Evolutionary conservation across 2,329 filamentous ascomycete species (phyloP).

Genomic region (Thielaviopsis cerberus): DNA sequence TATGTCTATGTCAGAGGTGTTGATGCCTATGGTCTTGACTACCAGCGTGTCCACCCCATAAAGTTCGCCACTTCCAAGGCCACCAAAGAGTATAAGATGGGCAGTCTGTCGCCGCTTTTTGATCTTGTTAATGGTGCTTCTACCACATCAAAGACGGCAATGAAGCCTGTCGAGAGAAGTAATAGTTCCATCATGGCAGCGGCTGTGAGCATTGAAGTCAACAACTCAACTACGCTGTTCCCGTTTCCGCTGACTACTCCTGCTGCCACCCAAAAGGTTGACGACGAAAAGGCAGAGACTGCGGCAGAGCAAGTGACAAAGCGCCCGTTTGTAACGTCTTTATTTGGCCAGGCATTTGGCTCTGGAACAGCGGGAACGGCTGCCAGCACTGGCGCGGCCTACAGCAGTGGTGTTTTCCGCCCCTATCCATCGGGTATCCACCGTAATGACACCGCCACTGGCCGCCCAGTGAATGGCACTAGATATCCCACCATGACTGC

Average conservation of each 20-base stretch:
- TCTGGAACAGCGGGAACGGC: not conserved
- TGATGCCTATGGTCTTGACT: slow-evolving; percentile 2
- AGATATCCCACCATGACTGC: not conserved
- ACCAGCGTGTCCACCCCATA: slow-evolving; percentile 9
- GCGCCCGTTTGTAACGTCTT: not conserved
- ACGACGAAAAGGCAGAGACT: not conserved
- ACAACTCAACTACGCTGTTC: not conserved
- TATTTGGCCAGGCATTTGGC: not conserved
- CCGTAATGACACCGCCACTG: not conserved
- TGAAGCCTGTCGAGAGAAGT: not conserved
- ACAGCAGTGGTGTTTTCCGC: not conserved
- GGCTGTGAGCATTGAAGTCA: not conserved
- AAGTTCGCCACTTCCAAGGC: not conserved
- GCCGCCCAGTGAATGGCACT: not conserved
- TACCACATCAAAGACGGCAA: not conserved
- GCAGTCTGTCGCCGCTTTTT: slow-evolving; percentile 5
- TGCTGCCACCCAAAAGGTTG: not conserved
- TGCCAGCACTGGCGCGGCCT: not conserved
- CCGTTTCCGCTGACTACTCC: not conserved
- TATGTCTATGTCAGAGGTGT: slow-evolving; percentile 10
- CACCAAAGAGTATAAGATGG: not conserved
- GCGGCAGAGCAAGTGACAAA: not conserved
- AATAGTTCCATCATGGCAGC: not conserved
- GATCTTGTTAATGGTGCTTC: slow-evolving; percentile 2
- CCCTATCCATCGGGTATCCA: not conserved